Evolutionary conservation across 1,139 yeast genomes (phyloP).

Genomic region (Blastobotrys ciferrii): DNA sequence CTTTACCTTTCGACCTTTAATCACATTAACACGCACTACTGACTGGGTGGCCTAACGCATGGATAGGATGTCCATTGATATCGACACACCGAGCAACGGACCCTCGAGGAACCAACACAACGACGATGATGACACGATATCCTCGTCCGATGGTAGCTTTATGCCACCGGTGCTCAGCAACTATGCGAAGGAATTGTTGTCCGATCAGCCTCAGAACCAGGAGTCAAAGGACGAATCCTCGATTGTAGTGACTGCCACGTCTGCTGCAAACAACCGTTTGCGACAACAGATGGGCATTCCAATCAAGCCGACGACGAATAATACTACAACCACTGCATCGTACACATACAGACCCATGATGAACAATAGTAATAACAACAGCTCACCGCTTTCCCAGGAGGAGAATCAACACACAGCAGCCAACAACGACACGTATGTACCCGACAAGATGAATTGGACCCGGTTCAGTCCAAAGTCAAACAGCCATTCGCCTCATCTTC

Average conservation of each 20-base stretch:
- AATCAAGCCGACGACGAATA: background rate
- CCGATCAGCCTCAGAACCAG: conserved; percentile 17
- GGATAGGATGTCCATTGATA: conserved; percentile 6
- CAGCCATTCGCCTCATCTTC: background rate
- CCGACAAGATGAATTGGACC: conserved; percentile 5
- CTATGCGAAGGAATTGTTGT: conserved; percentile 47
- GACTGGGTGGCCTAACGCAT: background rate
- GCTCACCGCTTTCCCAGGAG: conserved; percentile 2
- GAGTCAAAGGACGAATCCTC: background rate
- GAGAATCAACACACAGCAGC: too few relatives aligned
- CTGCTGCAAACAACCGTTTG: background rate
- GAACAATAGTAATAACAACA: too few relatives aligned
- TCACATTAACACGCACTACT: too few relatives aligned
- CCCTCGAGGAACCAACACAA: background rate
- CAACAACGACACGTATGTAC: conserved; percentile 5
- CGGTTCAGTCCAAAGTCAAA: conserved; percentile 1
- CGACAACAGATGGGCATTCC: conserved; percentile 7
- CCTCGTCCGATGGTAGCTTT: conserved; percentile 47
- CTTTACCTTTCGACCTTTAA: too few relatives aligned
- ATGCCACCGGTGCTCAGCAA: conserved; percentile 67
- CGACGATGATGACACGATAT: conserved; percentile 29
- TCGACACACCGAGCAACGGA: background rate
- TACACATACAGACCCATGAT: background rate
- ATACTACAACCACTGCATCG: background rate
- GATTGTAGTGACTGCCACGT: conserved; percentile 2